Evolutionary conservation across 305 asterid species (phyloP).

Genomic region (Solanum hybrid): DNA sequence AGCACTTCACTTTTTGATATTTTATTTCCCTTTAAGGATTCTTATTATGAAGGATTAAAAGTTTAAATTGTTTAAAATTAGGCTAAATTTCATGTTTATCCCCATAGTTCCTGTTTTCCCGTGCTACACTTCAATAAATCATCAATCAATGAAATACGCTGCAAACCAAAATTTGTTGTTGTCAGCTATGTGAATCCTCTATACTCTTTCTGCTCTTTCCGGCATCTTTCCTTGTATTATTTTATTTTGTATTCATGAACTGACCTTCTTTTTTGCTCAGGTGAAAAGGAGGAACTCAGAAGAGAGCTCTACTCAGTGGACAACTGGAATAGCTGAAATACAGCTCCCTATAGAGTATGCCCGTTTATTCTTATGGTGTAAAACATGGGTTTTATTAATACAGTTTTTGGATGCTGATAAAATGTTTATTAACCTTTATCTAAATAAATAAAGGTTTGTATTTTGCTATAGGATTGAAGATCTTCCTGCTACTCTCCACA

Average conservation of each 20-base stretch:
- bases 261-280: constrained; percentile 26
- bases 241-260: constrained; percentile 10
- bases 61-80: not conserved
- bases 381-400: not conserved
- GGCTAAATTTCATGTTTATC: not conserved
- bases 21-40: not conserved
- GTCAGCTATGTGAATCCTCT: constrained; percentile 1
- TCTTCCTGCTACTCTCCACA: not conserved
- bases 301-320: constrained; percentile 99
- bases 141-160: not conserved
- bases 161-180: not conserved
- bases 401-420: not conserved
- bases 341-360: constrained; percentile 98
- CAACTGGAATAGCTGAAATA: constrained; percentile 96
- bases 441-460: not conserved
- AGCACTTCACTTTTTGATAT: not conserved
- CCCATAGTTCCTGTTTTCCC: not conserved
- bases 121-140: not conserved
- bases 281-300: constrained; percentile 84
- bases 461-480: not conserved
- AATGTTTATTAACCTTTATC: not conserved
- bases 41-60: not conserved
- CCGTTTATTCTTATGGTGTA: not conserved
- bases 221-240: not conserved
- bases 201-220: not conserved